These are phyloP conservation scores for Neofusicoccum kwambonambiense DNA, from an alignment of 2,329 filamentous ascomycete species.

Conservation along the genomic window DNA sequence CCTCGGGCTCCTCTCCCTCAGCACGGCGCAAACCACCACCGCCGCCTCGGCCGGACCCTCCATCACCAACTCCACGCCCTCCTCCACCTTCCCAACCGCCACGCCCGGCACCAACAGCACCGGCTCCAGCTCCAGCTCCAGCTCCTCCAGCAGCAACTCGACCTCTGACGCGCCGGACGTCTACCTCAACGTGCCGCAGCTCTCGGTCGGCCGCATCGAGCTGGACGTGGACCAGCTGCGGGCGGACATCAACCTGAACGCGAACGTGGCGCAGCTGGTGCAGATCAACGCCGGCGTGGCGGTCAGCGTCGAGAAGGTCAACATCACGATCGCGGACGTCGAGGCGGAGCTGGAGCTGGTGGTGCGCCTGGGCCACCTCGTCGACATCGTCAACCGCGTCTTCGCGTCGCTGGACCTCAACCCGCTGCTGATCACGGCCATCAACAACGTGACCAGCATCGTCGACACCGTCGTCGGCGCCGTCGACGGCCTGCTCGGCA, in stretches of 20 bases:
- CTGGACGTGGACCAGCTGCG: slow-evolving; percentile 59
- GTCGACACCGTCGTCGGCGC: slow-evolving; percentile 52
- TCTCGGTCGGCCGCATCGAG: slow-evolving; percentile 60
- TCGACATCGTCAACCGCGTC: slow-evolving; percentile 61
- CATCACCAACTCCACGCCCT: background rate
- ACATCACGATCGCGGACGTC: slow-evolving; percentile 62
- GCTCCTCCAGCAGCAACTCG: slow-evolving; percentile 21
- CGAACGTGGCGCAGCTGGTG: slow-evolving; percentile 59
- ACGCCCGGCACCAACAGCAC: slow-evolving; percentile 7
- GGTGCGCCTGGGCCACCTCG: slow-evolving; percentile 59
- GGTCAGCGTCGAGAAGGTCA: slow-evolving; percentile 51
- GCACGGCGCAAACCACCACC: slow-evolving; percentile 3
- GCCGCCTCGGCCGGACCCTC: background rate
- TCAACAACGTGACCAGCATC: slow-evolving; percentile 55
- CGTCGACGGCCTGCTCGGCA: slow-evolving; percentile 59
- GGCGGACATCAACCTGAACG: slow-evolving; percentile 61
- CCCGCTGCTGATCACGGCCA: slow-evolving; percentile 57
- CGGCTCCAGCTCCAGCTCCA: slow-evolving; percentile 21
- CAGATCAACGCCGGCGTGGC: slow-evolving; percentile 51
- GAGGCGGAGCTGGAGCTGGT: slow-evolving; percentile 59
- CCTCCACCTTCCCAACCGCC: slow-evolving; percentile 16
- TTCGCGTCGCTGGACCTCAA: slow-evolving; percentile 61
- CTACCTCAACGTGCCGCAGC: slow-evolving; percentile 56
- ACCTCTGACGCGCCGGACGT: slow-evolving; percentile 53
- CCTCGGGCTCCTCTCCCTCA: background rate